Conservation (phyloP, 495 filamentous ascomycete species). For the Podospora pseudopauciseta region DNA sequence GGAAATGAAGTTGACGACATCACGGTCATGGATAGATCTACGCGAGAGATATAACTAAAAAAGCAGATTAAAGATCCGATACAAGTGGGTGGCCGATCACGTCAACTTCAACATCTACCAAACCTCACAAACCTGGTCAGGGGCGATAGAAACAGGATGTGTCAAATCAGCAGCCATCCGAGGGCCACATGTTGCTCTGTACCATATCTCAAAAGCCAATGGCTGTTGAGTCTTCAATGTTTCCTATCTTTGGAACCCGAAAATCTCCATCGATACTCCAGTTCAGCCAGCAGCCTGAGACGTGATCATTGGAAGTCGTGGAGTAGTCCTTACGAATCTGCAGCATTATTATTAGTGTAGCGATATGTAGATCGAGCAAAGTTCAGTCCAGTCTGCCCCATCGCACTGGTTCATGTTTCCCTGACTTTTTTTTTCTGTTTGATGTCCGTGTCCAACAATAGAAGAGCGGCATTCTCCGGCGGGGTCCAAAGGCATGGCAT, state of each 20-base stretch:
- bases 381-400: not conserved
- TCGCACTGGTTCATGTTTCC: not conserved
- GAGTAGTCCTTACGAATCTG: not conserved
- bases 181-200: constrained; percentile 22
- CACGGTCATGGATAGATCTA: not conserved
- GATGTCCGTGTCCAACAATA: not conserved
- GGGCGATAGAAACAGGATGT: not conserved
- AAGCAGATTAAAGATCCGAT: not conserved
- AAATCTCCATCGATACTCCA: not conserved
- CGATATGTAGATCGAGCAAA: not conserved
- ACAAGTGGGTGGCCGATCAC: not conserved
- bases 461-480: constrained; percentile 2
- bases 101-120: not conserved
- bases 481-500: not conserved
- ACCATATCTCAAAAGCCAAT: no score
- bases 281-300: not conserved
- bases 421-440: not conserved
- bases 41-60: not conserved
- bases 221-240: no score
- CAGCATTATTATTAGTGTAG: not conserved
- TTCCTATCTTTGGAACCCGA: no score
- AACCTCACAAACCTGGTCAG: not conserved
- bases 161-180: constrained; percentile 25
- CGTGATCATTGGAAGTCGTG: not conserved
- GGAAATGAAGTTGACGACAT: not conserved